Evolutionary conservation across 108 stramenopile species (phyloP).

Genomic region (Bacterosira constricta): DNA sequence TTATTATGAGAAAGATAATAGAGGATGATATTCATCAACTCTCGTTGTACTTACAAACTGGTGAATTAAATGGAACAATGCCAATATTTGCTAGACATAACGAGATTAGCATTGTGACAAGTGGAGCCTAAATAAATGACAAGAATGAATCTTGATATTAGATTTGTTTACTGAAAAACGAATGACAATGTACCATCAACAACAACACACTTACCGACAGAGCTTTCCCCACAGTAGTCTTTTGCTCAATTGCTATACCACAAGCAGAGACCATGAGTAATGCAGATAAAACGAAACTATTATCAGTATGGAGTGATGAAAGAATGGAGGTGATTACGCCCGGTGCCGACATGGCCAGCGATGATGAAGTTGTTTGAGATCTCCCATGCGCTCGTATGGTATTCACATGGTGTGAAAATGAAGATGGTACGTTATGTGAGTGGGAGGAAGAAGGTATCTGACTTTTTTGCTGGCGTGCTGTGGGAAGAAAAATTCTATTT

Average conservation of each 20-base stretch:
- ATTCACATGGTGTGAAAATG: background rate
- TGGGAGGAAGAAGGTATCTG: background rate
- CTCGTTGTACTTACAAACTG: constrained; percentile 49
- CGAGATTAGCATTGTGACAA: constrained; percentile 78
- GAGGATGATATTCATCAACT: constrained; percentile 2
- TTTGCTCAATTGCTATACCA: constrained; percentile 71
- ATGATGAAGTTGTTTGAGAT: constrained; percentile 11
- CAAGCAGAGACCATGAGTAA: constrained; percentile 63
- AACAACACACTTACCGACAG: constrained; percentile 42
- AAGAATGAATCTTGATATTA: constrained; percentile 1
- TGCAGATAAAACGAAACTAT: constrained; percentile 61
- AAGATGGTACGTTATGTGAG: too few species aligned
- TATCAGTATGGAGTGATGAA: constrained; percentile 51
- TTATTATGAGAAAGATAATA: constrained; percentile 11
- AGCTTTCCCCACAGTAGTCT: constrained; percentile 77
- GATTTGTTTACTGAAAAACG: too few species aligned
- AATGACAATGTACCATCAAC: background rate
- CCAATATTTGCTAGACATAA: constrained; percentile 71
- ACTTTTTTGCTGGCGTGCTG: background rate
- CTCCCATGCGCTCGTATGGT: background rate
- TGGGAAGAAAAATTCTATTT: background rate
- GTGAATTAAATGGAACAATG: constrained; percentile 71
- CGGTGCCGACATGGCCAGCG: constrained; percentile 11
- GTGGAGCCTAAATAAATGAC: constrained; percentile 59
- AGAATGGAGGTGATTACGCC: background rate